Evolutionary conservation across 2,329 filamentous ascomycete species (phyloP).

Genomic region (Pyricularia pennisetigena): DNA sequence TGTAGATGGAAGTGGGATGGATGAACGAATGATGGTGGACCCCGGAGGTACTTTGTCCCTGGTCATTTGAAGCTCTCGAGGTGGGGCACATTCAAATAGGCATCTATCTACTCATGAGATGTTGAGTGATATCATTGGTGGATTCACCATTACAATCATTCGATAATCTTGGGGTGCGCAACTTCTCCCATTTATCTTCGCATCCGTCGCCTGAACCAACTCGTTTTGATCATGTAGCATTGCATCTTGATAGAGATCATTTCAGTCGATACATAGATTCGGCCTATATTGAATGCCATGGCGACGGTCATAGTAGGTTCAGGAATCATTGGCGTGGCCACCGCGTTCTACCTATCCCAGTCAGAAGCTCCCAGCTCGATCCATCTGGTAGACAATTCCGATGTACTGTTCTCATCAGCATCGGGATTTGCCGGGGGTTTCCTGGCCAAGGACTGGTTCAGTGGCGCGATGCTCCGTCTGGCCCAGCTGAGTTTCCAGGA

Average conservation of each 20-base stretch:
- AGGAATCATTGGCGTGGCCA: constrained; percentile 60
- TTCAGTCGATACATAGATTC: not conserved
- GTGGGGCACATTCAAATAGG: not conserved
- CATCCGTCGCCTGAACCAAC: not conserved
- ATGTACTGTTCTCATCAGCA: constrained; percentile 58
- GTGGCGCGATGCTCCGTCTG: constrained; percentile 40
- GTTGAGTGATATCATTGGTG: not conserved
- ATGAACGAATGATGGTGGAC: not conserved
- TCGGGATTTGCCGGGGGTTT: constrained; percentile 72
- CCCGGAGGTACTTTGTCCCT: not conserved
- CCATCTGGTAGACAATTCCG: constrained; percentile 35
- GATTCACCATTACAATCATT: not conserved
- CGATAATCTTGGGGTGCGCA: not conserved
- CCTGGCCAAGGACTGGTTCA: constrained; percentile 63
- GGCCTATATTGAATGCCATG: not conserved
- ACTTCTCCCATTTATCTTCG: not conserved
- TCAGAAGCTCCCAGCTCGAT: constrained; percentile 30
- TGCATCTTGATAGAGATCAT: not conserved
- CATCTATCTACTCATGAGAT: too few relatives aligned
- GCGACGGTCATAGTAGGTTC: constrained; percentile 57
- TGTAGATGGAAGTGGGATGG: not conserved
- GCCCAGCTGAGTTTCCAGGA: constrained; percentile 60
- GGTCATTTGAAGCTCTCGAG: not conserved
- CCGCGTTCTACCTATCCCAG: constrained; percentile 59
- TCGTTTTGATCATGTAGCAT: not conserved